Evolutionary conservation across 352 stramenopile genomes (phyloP), one percentile per base, ranked within the genome.

Genomic region (Globisporangium acanthophoron): DNA sequence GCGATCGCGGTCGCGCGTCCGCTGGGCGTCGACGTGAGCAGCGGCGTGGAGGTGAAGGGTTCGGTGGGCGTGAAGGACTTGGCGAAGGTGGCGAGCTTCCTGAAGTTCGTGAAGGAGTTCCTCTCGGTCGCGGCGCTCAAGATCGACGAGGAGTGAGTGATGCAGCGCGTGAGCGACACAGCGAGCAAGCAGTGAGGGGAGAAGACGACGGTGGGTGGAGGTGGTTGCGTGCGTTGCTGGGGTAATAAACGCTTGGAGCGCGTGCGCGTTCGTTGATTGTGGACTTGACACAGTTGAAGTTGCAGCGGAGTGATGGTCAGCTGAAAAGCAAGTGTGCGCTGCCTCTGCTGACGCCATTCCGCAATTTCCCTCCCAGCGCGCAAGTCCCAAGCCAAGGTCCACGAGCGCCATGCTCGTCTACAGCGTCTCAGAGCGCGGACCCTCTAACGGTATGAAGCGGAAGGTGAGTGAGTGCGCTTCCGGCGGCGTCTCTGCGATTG

Each of bases 21-120:
- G 18, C 92, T 96, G 60, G 96, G 96, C 41, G 87, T 99, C 3
- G 97, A 99, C 69, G 96, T 99, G 21, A 97, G 90, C 61, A 97
- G 88, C 57, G 96, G 97, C 9, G 91, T 99, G 2, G 97, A 99
- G 73, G 66, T 88, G 20, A 87, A 83, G 59, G 76, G 75, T 6
- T 78, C 69, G 27, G 70, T 73, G 47, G 80, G 80, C 29, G 75
- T 89, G 13, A 91, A 91, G 67, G 78, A 91, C 44, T 18, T 85
- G 40, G 58, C 64, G 54, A 88, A 89, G 56, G 57, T 89, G 37
- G 47, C 71, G 39, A 44, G 64, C 3, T 91, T 91, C 62, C 56
- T 91, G 37, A 91, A 88, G 65, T 66, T 65, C 0, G 77, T 86
- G 18, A 79, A 84, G 55, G 75, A 88, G 49, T 75, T 80, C 52